Percentiles rank a stretch among this genome's conserved stretches.
phyloP scores from a whole-genome alignment of 2,329 filamentous ascomycete genomes.

The Cladosporium sp. region DNA sequence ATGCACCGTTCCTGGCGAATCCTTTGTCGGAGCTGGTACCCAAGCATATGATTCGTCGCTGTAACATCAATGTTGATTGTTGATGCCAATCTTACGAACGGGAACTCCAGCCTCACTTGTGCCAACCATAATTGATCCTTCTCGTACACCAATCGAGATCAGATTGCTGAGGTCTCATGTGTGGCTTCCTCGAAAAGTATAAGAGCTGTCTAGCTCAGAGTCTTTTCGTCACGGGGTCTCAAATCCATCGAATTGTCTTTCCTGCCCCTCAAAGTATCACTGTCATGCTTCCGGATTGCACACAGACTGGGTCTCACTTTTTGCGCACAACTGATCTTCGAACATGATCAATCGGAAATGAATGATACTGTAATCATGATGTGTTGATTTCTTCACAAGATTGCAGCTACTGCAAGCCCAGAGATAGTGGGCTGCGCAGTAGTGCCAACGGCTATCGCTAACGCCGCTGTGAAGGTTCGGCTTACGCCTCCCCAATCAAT shows the following conservation, averaged over 20 bases:
- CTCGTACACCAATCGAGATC: no score
- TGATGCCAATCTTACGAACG: no score
- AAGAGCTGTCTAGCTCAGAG: neutral
- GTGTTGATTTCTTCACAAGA: neutral
- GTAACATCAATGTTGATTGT: neutral
- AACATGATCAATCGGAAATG: neutral
- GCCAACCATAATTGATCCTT: no score
- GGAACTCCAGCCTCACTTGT: no score
- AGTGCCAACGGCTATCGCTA: neutral
- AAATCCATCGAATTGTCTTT: neutral
- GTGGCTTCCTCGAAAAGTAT: neutral
- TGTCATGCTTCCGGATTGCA: neutral
- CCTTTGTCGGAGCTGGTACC: no score
- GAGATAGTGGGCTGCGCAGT: neutral
- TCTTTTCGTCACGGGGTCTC: neutral
- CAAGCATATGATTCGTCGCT: neutral
- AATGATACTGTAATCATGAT: neutral
- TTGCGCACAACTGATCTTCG: no score
- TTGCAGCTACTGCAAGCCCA: neutral
- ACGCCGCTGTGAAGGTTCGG: neutral
- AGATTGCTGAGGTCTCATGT: neutral
- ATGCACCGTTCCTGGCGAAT: no score
- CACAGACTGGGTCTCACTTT: neutral
- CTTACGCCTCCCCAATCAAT: neutral
- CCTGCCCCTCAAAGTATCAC: neutral